Base-by-base conservation (phyloP, 768 basidiomycete genomes). In the Lactifluus volemus region DNA sequence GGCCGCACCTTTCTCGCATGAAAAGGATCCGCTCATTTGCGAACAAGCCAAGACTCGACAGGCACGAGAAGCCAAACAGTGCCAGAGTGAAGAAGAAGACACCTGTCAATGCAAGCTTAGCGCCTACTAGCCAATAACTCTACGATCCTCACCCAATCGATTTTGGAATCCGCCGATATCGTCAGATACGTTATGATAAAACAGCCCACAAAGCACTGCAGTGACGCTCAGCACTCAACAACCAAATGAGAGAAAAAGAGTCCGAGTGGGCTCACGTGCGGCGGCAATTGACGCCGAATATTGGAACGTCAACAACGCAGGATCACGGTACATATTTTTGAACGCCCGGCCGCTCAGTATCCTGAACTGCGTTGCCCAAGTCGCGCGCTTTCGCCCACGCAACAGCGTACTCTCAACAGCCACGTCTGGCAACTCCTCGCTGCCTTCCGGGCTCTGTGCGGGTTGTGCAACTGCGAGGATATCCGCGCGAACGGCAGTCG, bases 101-200 rank as follows among this genome's bases (percentile, higher is more conserved):
- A 9, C 95, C 91, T 83, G 72, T 1, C 42, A 36, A 30, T 42
- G 10, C 11, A 41, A 54, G 8, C 42, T 64, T 11, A 62, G 29
- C 34, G 5, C 32, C 42, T 15, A 25, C 47, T 1, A 63, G 32
- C 38, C 49, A 53, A 42, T 60, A 29, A 34, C 14, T 38, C 12
- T 52, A 42, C 1, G 2, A 55, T 7, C 67, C 76, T n/a, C 64
- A 84, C 89, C 92, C 61, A 95, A 78, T 65, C 93, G 81, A 69
- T 96, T 95, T 78, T 98, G 96, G 84, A 99, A 97, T 5, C 96
- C 96, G 6, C 90, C 85, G 53, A 98, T 98, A 73, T 98, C 95
- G 69, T 94, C 88, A 15, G 88, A 86, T 56, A 97, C 85, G 58
- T 91, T 82, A 68, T 88, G 88, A 77, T 89, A 95, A 75, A 98